Evolutionary conservation across 2,329 filamentous ascomycete species (phyloP), one percentile per base, ranked within the genome.

Genomic region (Fusarium sp.): DNA sequence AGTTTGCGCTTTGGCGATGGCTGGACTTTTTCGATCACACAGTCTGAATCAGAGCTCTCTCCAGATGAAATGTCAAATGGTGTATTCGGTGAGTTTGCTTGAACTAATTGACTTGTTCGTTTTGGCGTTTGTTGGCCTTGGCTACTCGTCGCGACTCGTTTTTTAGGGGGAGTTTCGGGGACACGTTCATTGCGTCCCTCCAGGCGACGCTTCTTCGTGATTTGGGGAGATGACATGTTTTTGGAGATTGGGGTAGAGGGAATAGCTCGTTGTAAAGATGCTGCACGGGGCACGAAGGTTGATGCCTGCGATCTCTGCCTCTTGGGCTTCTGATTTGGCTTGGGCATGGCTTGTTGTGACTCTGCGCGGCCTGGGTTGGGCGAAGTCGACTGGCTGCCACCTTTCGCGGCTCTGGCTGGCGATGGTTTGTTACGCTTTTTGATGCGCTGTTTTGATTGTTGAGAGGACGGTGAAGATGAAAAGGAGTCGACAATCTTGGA

Each of bases 1-100:
- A 57, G 55, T 28, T 71, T 78, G 15, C 66, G 61, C 65, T 77
- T 75, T 17, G 71, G 61, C 2, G 61, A 66, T 3, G 63, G 64
- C 12, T 34, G 34, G 3, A 74, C 61, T 15, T 69, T 52, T 32
- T 62, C 50, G 14, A 75, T 70, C 59, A 70, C 45, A 24, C 66
- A 72, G 9, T 77, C 75, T 18, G 71, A 71, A 45, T 58, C 68
- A 11, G 72, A 74, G 39, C 60, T 62, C 13, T 70, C 71, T 20
- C 32, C 57, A 13, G 76, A 78, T 6, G 74, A 75, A 15, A 78
- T 67, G 17, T 66, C 65, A 34, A 77, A 75, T 10, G 77, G 66
- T 4, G 66, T 58, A 20, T 54, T 54, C 4, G 72, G 75, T 18
- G 76, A 77, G 20, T n/a, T 51, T 28, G 65, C 77, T 22, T 54